Conservation (phyloP, 2,329 filamentous ascomycete genomes). For the Teratosphaeria pseudoeucalypti region DNA sequence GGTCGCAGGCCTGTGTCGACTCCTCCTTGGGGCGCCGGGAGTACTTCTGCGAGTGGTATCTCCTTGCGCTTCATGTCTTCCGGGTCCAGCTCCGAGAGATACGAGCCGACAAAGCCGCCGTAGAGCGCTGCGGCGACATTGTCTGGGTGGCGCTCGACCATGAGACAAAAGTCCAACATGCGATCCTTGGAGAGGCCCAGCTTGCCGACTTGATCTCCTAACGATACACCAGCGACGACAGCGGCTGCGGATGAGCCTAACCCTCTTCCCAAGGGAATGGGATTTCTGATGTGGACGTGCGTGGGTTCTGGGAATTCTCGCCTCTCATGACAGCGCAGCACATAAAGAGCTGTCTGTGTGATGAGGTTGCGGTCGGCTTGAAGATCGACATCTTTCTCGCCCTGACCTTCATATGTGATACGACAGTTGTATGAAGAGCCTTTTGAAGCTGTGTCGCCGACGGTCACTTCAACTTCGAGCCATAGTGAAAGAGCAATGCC, state of each 20-base stretch:
- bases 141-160: slow-evolving; percentile 90
- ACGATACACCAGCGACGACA: slow-evolving; percentile 86
- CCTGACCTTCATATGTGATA: slow-evolving; percentile 81
- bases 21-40: slow-evolving; percentile 81
- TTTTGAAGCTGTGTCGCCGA: slow-evolving; percentile 50
- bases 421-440: slow-evolving; percentile 67
- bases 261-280: slow-evolving; percentile 83
- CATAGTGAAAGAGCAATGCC: slow-evolving; percentile 89
- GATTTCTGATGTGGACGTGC: slow-evolving; percentile 89
- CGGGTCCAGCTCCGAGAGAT: slow-evolving; percentile 81
- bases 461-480: slow-evolving; percentile 76
- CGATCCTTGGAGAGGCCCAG: slow-evolving; percentile 68
- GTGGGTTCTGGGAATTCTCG: slow-evolving; percentile 76
- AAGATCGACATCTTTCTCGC: slow-evolving; percentile 67
- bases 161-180: slow-evolving; percentile 89
- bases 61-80: slow-evolving; percentile 84
- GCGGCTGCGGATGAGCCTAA: slow-evolving; percentile 93
- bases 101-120: slow-evolving; percentile 93
- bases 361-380: slow-evolving; percentile 83
- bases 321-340: slow-evolving; percentile 83
- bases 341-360: slow-evolving; percentile 87
- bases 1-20: slow-evolving; percentile 79
- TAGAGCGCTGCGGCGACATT: slow-evolving; percentile 93
- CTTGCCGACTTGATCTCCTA: slow-evolving; percentile 79
- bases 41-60: slow-evolving; percentile 86